Evolutionary conservation across 2,329 filamentous ascomycete species (phyloP).

Genomic region (Aspergillus amoenus): DNA sequence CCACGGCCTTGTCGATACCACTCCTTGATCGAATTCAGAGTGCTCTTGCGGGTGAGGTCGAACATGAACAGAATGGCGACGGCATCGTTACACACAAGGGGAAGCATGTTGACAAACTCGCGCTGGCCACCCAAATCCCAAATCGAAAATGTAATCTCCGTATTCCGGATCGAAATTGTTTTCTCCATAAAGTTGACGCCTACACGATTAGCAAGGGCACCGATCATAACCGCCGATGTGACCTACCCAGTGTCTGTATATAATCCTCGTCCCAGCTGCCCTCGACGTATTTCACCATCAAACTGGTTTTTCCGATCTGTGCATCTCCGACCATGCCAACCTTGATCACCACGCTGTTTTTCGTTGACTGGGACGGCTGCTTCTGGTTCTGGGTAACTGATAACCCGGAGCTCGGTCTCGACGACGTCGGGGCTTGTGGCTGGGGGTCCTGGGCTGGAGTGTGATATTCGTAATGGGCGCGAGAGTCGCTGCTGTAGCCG

Average conservation of each 20-base stretch:
- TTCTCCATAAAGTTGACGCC: conserved; percentile 99
- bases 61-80: conserved; percentile 99
- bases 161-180: conserved; percentile 98
- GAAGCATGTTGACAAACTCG: conserved; percentile 99
- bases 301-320: conserved; percentile 96
- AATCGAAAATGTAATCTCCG: conserved; percentile 98
- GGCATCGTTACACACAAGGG: conserved; percentile 97
- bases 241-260: conserved; percentile 83
- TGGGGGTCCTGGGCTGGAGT: conserved; percentile 39
- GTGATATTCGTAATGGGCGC: conserved; percentile 47
- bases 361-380: conserved; percentile 43
- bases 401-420: conserved; percentile 52
- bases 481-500: conserved; percentile 46
- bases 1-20: conserved; percentile 97
- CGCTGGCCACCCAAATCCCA: conserved; percentile 98
- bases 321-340: conserved; percentile 99
- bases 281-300: conserved; percentile 99
- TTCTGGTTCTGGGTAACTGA: conserved; percentile 48
- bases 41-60: conserved; percentile 95
- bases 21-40: conserved; percentile 98
- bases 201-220: conserved; percentile 31
- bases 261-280: conserved; percentile 99
- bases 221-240: not conserved
- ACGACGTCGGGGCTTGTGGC: conserved; percentile 38
- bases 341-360: conserved; percentile 86